Base-by-base conservation (phyloP, 805 yeast species). In the Metschnikowia lachancei region DNA sequence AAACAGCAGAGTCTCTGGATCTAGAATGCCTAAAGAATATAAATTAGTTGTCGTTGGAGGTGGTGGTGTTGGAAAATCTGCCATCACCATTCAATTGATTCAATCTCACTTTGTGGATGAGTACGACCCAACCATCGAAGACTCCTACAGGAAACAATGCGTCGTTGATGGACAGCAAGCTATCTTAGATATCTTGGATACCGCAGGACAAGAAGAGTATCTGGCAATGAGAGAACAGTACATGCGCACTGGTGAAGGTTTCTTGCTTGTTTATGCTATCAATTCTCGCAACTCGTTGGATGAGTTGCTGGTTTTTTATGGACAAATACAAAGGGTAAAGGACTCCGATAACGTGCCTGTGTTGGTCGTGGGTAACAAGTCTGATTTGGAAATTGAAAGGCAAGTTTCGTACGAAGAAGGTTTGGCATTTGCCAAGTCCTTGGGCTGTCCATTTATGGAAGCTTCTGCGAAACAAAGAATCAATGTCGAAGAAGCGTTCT, bases 161-260 rank as follows among this genome's bases (percentile, higher is more conserved):
- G 82, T 80, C 22, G 82, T 94, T 33, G 96, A 91, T 63, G 81
- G 80, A 49, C 87, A 84, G 62, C 85, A 82, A 31, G 59, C 54
- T 19, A 44, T 56, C 5, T 57, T 78, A 55, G 99, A 94, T 65
- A 90, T 94, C 35, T 78, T 94, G 61, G 99, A 94, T 67, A 94
- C 99, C 17, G 99, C 99, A 2, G 99, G 99, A 35, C 97, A 91
- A 74, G 98, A 92, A 67, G 97, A 91, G 68, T 91, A 91, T 66
- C 81, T 89, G 45, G 96, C 97, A 16, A 72, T 72, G 77, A 60
- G 77, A 46, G 98, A 92, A 63, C 94, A 89, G 65, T 91, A 91
- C 67, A 91, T 91, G 95, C 80, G 95, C 51, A 88, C 96, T 2
- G 97, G 97, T 36, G 96, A 91, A 66, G 98, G 97, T 13, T 91